Evolutionary conservation across 352 stramenopile genomes (phyloP), one percentile per base, ranked within the genome.

Genomic region (Thalassiosira mediterranea): DNA sequence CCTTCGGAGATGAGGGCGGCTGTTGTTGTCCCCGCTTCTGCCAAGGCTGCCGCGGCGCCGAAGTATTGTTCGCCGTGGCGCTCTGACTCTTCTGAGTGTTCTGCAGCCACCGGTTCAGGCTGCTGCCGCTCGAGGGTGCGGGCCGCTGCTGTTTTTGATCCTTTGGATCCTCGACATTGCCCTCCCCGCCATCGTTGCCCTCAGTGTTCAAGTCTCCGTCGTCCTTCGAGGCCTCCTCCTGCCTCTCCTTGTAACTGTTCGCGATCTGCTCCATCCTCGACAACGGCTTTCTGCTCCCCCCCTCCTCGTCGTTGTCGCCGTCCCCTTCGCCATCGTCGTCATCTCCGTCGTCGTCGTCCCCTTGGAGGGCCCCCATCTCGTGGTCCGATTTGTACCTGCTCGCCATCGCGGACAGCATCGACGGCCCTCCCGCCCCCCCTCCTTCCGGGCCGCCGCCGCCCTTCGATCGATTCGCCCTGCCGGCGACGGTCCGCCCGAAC

Each of bases 401-500:
- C 29, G 25, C 25, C 53, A 62, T 44, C 53, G 44, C 4, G 26
- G 23, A 47, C 8, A 44, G 53, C 53, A 47, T 62, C 10, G 49
- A 42, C 7, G 34, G 34, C 34, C 34, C 34, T 42, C 34, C 34
- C 34, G n/a, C n/a, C n/a, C n/a, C n/a, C n/a, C n/a, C n/a, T n/a
- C n/a, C n/a, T n/a, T n/a, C n/a, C n/a, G n/a, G n/a, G n/a, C n/a
- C n/a, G n/a, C n/a, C n/a, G n/a, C n/a, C n/a, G n/a, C n/a, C n/a
- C n/a, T n/a, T n/a, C n/a, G n/a, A n/a, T n/a, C n/a, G n/a, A n/a
- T n/a, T n/a, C n/a, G n/a, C n/a, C n/a, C n/a, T n/a, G n/a, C n/a
- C n/a, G n/a, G n/a, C n/a, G n/a, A 59, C 49, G 49, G 49, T 59
- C 3, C 49, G 49, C 17, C 15, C 23, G 49, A 59, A 59, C 34